A percentile compares a stretch with the other conserved stretches of the same genome.
Evolutionary conservation across 306 rosid genomes (phyloP).

Genomic region (Medicago ruthenica): DNA sequence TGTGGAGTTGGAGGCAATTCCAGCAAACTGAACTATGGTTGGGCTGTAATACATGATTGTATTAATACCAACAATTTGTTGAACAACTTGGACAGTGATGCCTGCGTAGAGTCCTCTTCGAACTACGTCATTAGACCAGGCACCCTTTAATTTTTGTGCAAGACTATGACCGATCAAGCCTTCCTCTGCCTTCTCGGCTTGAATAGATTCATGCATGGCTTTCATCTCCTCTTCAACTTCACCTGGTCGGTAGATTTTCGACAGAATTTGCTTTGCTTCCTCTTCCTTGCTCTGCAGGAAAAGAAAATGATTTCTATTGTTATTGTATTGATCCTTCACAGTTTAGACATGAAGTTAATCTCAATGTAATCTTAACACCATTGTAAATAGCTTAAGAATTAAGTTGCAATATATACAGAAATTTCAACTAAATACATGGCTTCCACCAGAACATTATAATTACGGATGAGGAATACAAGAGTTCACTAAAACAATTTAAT

Average conservation of each 20-base stretch:
- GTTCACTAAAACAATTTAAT: neutral
- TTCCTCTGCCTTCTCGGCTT: slow-evolving; percentile 60
- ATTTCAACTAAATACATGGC: too few species aligned
- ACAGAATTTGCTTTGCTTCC: slow-evolving; percentile 61
- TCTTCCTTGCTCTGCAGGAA: slow-evolving; percentile 57
- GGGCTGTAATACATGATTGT: slow-evolving; percentile 94
- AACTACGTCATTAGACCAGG: slow-evolving; percentile 51
- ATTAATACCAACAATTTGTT: slow-evolving; percentile 85
- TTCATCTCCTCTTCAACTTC: slow-evolving; percentile 72
- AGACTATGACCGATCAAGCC: slow-evolving; percentile 54
- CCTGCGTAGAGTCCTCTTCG: slow-evolving; percentile 87
- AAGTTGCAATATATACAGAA: too few species aligned
- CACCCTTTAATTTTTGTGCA: slow-evolving; percentile 52
- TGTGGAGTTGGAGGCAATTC: slow-evolving; percentile 74
- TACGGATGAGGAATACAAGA: too few species aligned
- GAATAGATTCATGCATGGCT: slow-evolving; percentile 65
- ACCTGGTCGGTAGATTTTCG: slow-evolving; percentile 52
- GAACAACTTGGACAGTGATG: slow-evolving; percentile 73
- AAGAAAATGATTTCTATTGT: neutral
- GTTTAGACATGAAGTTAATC: neutral
- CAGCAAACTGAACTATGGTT: slow-evolving; percentile 87
- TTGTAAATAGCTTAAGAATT: neutral
- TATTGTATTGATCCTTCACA: neutral
- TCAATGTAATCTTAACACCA: neutral
- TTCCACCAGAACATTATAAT: too few species aligned